Percentiles rank a stretch among this genome's conserved stretches.
Evolutionary conservation across 2,329 filamentous ascomycete species (phyloP).

Genomic region (Ceratocystis destructans): DNA sequence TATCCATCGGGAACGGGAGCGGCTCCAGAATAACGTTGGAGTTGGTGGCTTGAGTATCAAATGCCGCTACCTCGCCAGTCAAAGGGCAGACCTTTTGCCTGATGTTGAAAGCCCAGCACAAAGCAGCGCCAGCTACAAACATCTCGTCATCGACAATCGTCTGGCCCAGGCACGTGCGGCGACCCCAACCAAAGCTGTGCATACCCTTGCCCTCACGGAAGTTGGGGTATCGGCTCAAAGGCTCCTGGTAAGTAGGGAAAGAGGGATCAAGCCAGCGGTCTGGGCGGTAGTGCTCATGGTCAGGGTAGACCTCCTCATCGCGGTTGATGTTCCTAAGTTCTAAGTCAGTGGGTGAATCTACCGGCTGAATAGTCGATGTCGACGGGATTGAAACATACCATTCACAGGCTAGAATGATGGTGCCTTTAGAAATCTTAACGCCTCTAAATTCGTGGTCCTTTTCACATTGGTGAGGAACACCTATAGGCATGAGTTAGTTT

Average conservation of each 20-base stretch:
- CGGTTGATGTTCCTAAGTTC: constrained; percentile 42
- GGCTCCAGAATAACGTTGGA: constrained; percentile 41
- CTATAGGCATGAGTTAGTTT: constrained; percentile 18
- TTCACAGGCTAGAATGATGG: constrained; percentile 37
- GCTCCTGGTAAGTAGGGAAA: constrained; percentile 52
- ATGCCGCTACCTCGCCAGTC: constrained; percentile 32
- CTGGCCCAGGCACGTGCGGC: constrained; percentile 48
- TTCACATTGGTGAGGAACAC: constrained; percentile 38
- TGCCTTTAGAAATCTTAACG: constrained; percentile 35
- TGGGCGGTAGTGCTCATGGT: constrained; percentile 48
- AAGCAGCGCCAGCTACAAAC: constrained; percentile 34
- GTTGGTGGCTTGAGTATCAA: constrained; percentile 38
- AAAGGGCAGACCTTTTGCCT: constrained; percentile 29
- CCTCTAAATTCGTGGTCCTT: constrained; percentile 34
- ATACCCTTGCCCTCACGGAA: constrained; percentile 44
- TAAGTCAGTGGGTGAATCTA: background rate
- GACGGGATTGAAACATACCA: constrained; percentile 27
- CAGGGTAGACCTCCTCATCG: constrained; percentile 45
- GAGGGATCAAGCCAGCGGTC: constrained; percentile 49
- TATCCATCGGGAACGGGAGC: constrained; percentile 33
- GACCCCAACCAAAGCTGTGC: constrained; percentile 52
- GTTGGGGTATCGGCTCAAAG: constrained; percentile 48
- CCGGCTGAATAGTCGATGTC: background rate
- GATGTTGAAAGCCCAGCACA: constrained; percentile 39
- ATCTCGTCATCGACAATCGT: constrained; percentile 48